These are phyloP conservation scores for Nicotiana benthamiana DNA, from an alignment of 257 asterid species.

Conservation along the genomic window DNA sequence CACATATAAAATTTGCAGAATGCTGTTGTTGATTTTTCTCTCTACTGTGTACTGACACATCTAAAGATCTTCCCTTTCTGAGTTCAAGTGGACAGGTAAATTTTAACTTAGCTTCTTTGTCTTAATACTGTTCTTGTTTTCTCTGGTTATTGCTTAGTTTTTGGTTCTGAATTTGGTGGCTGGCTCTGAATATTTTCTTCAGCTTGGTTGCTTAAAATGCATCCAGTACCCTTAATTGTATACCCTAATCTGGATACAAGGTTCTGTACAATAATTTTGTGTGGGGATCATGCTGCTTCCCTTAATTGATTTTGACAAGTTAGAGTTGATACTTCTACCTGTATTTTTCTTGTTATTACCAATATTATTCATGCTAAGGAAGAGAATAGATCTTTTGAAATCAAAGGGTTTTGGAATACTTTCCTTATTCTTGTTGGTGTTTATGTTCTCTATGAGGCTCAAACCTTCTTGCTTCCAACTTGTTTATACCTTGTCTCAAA, in stretches of 20 bases:
- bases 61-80: constrained; percentile 17
- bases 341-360: not conserved
- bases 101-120: not conserved
- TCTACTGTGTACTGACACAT: constrained; percentile 18
- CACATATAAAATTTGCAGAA: constrained; percentile 16
- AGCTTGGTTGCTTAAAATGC: not conserved
- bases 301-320: not conserved
- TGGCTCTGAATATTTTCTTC: constrained; percentile 5
- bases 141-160: not conserved
- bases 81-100: constrained; percentile 24
- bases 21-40: constrained; percentile 21
- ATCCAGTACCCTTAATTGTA: not conserved
- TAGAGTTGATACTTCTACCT: not conserved
- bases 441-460: not conserved
- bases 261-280: not conserved
- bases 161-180: not conserved
- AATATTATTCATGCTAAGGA: not conserved
- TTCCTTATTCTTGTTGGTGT: not conserved
- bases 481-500: not conserved
- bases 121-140: not conserved
- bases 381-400: not conserved
- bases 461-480: not conserved
- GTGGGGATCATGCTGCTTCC: not conserved
- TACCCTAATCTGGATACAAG: not conserved
- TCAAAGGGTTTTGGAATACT: not conserved